Evolutionary conservation across 2,329 filamentous ascomycete genomes (phyloP).

Genomic region (Aspergillus sp.): DNA sequence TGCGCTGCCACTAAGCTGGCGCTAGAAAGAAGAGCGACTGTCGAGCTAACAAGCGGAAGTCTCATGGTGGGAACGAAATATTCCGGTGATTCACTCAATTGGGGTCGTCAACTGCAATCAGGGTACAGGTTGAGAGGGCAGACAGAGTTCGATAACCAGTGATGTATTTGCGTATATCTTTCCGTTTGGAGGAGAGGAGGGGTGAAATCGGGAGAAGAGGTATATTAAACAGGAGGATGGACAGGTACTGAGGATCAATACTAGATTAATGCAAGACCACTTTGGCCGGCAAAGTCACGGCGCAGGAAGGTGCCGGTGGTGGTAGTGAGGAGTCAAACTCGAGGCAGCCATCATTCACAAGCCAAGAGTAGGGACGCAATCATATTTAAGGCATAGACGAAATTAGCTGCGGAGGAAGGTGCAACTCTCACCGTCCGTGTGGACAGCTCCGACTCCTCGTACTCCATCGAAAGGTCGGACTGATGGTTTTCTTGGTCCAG

Average conservation of each 20-base stretch:
- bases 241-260: background rate
- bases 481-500: conserved; percentile 18
- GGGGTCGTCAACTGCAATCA: background rate
- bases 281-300: background rate
- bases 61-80: conserved; percentile 33
- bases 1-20: conserved; percentile 39
- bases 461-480: background rate
- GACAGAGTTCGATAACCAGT: background rate
- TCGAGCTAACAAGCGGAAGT: conserved; percentile 27
- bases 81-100: background rate
- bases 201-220: background rate
- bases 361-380: background rate
- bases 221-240: background rate
- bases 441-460: no score
- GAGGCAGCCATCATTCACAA: background rate
- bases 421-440: no score
- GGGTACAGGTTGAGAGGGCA: background rate
- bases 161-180: background rate
- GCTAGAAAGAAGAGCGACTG: conserved; percentile 31
- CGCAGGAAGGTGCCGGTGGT: conserved; percentile 12
- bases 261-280: background rate
- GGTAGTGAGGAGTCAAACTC: background rate
- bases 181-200: background rate
- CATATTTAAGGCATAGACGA: conserved; percentile 11
- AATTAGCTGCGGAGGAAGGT: background rate